Conservation (phyloP, 257 asterid species). For the Fraxinus excelsior region DNA sequence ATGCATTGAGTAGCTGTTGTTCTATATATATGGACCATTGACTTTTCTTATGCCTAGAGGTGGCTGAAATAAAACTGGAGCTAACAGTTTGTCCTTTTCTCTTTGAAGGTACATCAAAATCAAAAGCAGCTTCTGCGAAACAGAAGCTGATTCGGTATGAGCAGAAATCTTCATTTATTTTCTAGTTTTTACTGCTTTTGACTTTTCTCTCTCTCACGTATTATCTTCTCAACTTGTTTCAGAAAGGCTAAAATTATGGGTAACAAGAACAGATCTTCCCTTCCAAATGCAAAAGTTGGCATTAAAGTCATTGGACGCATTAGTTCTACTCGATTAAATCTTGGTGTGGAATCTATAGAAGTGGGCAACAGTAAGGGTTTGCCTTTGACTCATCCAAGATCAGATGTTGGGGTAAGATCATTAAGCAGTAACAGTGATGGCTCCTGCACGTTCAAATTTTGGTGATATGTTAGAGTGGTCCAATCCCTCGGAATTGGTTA, state of each 20-base stretch:
- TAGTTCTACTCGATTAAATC: slow-evolving; percentile 19
- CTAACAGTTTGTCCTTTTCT: slow-evolving; percentile 27
- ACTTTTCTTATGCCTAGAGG: slow-evolving; percentile 3
- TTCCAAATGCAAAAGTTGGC: slow-evolving; percentile 36
- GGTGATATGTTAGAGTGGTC: slow-evolving; percentile 30
- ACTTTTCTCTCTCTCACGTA: slow-evolving; percentile 15
- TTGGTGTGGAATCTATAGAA: slow-evolving; percentile 30
- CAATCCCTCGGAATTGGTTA: slow-evolving; percentile 35
- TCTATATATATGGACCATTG: background rate
- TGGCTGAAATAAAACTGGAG: background rate
- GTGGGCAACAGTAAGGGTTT: slow-evolving; percentile 36
- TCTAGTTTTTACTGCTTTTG: slow-evolving; percentile 14
- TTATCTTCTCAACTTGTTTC: slow-evolving; percentile 29
- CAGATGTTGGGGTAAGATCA: slow-evolving; percentile 31
- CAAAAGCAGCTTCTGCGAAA: slow-evolving; percentile 46
- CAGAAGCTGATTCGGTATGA: slow-evolving; percentile 61
- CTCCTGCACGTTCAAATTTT: slow-evolving; percentile 38
- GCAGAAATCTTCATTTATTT: slow-evolving; percentile 9
- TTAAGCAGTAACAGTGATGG: slow-evolving; percentile 24
- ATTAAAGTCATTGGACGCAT: slow-evolving; percentile 31
- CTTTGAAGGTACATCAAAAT: slow-evolving; percentile 50
- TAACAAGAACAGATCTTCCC: slow-evolving; percentile 39
- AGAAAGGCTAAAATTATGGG: slow-evolving; percentile 84
- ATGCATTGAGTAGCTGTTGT: background rate
- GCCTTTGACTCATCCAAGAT: slow-evolving; percentile 26